Evolutionary conservation across 1,139 yeast species (phyloP).

Genomic region (Geotrichum reessii): DNA sequence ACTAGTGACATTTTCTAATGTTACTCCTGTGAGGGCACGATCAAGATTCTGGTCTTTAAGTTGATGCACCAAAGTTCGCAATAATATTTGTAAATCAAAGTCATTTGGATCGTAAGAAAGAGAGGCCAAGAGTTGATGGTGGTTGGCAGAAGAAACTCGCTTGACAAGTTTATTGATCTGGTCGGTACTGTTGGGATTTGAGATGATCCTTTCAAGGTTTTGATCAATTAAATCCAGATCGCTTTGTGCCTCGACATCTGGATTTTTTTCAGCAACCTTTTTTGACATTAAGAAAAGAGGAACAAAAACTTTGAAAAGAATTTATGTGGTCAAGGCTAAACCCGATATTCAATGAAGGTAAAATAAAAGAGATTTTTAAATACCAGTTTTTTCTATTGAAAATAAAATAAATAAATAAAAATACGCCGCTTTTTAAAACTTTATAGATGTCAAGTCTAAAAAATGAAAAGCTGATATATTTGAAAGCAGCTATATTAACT

Average conservation of each 20-base stretch:
- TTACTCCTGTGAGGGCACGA: constrained; percentile 45
- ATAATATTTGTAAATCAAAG: constrained; percentile 39
- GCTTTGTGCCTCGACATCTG: neutral
- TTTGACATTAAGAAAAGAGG: neutral
- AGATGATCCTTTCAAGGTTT: neutral
- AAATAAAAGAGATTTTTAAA: neutral
- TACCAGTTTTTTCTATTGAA: too few species aligned
- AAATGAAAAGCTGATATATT: too few species aligned
- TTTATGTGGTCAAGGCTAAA: too few species aligned
- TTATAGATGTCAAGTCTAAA: neutral
- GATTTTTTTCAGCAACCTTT: neutral
- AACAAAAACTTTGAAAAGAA: neutral
- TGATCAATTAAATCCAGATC: constrained; percentile 4
- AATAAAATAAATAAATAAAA: too few species aligned
- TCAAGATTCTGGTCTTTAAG: constrained; percentile 42
- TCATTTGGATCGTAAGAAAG: constrained; percentile 39
- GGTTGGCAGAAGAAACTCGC: constrained; percentile 15
- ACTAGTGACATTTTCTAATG: constrained; percentile 43
- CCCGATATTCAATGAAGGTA: too few species aligned
- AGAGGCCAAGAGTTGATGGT: constrained; percentile 38
- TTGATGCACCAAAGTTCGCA: constrained; percentile 29
- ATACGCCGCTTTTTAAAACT: neutral
- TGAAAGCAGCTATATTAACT: too few species aligned
- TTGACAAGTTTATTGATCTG: neutral
- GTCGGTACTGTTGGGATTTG: neutral